Base-by-base conservation (phyloP, 2,329 filamentous ascomycete genomes). In the Alternaria sp. region DNA sequence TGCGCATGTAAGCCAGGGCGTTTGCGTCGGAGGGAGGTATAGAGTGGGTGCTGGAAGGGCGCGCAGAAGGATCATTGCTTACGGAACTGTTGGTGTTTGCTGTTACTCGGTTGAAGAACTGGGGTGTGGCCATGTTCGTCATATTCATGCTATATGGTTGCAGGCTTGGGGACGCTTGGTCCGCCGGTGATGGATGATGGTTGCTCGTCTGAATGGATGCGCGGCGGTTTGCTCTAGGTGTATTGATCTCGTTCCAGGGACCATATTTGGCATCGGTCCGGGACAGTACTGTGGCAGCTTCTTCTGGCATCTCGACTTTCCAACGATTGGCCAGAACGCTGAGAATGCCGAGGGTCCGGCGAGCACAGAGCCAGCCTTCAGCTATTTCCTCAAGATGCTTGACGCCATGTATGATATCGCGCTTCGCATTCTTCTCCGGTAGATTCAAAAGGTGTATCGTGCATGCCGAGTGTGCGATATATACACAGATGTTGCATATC, bases 401-500 rank as follows among this genome's bases (percentile, higher is more conserved):
- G 43, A 97, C 86, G 1, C 94, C 93, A 70, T 97, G 94, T 5
- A 92, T 90, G 42, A 99, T 92, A 77, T 98, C 94, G 69, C 94
- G 85, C 71, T 88, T 90, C 5, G 95, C 93, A 30, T 92, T 95
- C 80, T 95, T 97, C 69, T 97, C 94, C 0, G 94, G 94, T 1
- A 98, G 83, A 67, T 97, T 97, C 36, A 99, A 87, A 20, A 99
- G 82, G 72, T 98, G 95, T 39, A 98, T 96, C 0, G 93, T 97
- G 75, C 93, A 97, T 30, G 95, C 94, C 5, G 93, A 95, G 77
- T 98, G 94, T 0, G 91, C 86, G 80, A 98, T 97, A 78, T 99
- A 99, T 0, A 98, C 93, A 3, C 91, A 94, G 70, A 98, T 93
- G 73, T 98, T 98, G 80, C 92, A 96, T 34, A 99, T 97, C 75